phyloP scores from a whole-genome alignment of 768 basidiomycete species.

The Sarcodon aspratus region DNA sequence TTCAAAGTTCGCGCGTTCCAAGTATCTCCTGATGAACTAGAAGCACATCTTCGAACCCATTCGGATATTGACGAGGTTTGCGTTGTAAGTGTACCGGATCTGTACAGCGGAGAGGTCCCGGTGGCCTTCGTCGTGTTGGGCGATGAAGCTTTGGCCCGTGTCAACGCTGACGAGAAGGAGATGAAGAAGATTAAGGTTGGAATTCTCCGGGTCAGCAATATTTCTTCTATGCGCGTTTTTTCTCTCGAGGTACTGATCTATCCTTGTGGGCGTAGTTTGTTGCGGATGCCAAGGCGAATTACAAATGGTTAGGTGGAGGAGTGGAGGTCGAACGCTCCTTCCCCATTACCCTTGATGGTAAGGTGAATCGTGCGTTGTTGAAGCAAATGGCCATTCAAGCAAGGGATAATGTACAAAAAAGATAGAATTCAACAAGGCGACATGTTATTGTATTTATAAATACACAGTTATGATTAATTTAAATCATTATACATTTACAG shows the following conservation, averaged over 20 bases:
- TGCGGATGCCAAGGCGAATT: slow-evolving; percentile 18
- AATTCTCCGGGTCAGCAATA: slow-evolving; percentile 32
- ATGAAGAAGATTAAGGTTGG: slow-evolving; percentile 27
- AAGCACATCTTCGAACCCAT: slow-evolving; percentile 54
- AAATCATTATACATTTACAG: too few species aligned
- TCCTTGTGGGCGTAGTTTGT: slow-evolving; percentile 17
- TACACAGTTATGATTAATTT: too few species aligned
- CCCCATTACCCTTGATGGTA: neutral
- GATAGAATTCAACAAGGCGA: too few species aligned
- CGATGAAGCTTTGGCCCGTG: slow-evolving; percentile 15
- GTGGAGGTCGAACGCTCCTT: slow-evolving; percentile 17
- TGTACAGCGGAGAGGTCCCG: slow-evolving; percentile 64
- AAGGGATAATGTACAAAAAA: neutral
- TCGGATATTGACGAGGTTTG: slow-evolving; percentile 49
- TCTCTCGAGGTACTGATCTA: neutral
- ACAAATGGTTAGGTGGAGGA: slow-evolving; percentile 27
- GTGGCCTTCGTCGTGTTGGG: slow-evolving; percentile 54
- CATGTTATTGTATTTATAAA: too few species aligned
- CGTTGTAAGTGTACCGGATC: slow-evolving; percentile 56
- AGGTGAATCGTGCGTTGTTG: neutral
- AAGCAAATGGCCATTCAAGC: neutral
- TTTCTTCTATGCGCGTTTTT: neutral
- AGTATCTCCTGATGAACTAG: slow-evolving; percentile 65
- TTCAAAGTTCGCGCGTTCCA: slow-evolving; percentile 65
- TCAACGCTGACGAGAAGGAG: slow-evolving; percentile 6